Percentiles rank a stretch among this genome's conserved stretches.
phyloP scores from a whole-genome alignment of 805 yeast genomes.

The Candida maesae region DNA sequence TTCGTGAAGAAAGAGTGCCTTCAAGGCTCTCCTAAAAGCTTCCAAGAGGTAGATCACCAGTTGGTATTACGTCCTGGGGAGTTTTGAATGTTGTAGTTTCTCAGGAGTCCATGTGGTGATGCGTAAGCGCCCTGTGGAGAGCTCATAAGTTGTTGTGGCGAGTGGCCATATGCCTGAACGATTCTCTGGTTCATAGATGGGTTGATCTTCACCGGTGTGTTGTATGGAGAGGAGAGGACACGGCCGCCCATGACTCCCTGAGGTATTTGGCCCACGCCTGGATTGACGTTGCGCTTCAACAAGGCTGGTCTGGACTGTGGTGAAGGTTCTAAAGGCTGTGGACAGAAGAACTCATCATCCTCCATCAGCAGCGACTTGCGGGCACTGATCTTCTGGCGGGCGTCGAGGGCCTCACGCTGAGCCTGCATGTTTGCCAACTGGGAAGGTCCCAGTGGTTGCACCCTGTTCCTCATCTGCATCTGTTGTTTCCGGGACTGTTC shows the following conservation, averaged over 20 bases:
- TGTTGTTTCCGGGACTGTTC: slow-evolving; percentile 11
- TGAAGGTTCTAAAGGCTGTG: slow-evolving; percentile 28
- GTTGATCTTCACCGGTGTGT: slow-evolving; percentile 22
- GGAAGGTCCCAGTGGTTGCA: slow-evolving; percentile 12
- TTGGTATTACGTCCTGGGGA: slow-evolving; percentile 1
- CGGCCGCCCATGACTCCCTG: neutral
- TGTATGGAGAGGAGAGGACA: slow-evolving; percentile 20
- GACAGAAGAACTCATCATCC: slow-evolving; percentile 71
- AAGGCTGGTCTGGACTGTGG: slow-evolving; percentile 6
- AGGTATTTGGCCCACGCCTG: neutral
- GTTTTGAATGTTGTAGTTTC: slow-evolving; percentile 11
- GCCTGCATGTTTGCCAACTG: slow-evolving; percentile 19
- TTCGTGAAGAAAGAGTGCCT: neutral
- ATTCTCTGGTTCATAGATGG: slow-evolving; percentile 10
- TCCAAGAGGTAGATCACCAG: slow-evolving; percentile 1
- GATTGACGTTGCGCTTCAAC: slow-evolving; percentile 2
- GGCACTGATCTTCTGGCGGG: slow-evolving; percentile 51
- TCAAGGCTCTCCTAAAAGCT: too few species aligned
- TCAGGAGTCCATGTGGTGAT: slow-evolving; percentile 19
- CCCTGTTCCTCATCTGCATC: slow-evolving; percentile 8
- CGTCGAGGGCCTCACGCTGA: slow-evolving; percentile 28
- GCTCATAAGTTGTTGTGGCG: slow-evolving; percentile 14
- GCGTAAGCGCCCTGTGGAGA: slow-evolving; percentile 14
- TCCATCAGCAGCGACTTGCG: slow-evolving; percentile 68
- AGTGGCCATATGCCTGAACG: slow-evolving; percentile 13